These are phyloP conservation scores for Gyrodon lividus DNA, from an alignment of 768 basidiomycete genomes.

Conservation along the genomic window DNA sequence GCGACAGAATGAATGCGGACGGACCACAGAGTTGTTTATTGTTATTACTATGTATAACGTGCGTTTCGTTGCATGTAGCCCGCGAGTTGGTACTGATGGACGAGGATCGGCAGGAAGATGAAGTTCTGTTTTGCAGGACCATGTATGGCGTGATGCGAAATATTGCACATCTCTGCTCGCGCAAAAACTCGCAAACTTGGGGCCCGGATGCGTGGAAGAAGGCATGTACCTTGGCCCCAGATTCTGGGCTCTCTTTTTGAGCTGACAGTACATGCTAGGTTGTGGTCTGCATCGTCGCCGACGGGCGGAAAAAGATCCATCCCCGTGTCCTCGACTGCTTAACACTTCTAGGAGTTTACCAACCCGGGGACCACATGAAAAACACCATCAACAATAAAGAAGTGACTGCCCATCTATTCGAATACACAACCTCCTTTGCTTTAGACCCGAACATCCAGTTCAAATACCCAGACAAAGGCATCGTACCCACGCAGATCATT, in stretches of 20 bases:
- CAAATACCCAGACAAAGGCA: constrained; percentile 87
- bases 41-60: constrained; percentile 98
- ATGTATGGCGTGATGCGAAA: constrained; percentile 94
- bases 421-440: constrained; percentile 82
- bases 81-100: constrained; percentile 12
- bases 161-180: constrained; percentile 75
- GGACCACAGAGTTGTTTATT: constrained; percentile 88
- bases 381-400: constrained; percentile 70
- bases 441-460: constrained; percentile 80
- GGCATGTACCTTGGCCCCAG: constrained; percentile 35
- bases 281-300: constrained; percentile 89
- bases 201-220: constrained; percentile 97
- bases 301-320: constrained; percentile 81
- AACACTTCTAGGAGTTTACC: constrained; percentile 91
- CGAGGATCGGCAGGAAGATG: constrained; percentile 61
- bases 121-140: constrained; percentile 88
- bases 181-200: constrained; percentile 93
- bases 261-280: constrained; percentile 46
- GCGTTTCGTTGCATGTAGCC: constrained; percentile 29
- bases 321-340: constrained; percentile 86
- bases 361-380: constrained; percentile 60
- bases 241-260: neutral
- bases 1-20: constrained; percentile 74
- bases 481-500: constrained; percentile 92
- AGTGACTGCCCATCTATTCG: constrained; percentile 76